phyloP scores from a whole-genome alignment of 192 early-diverging fungal species.

The Allomyces javanicus region DNA sequence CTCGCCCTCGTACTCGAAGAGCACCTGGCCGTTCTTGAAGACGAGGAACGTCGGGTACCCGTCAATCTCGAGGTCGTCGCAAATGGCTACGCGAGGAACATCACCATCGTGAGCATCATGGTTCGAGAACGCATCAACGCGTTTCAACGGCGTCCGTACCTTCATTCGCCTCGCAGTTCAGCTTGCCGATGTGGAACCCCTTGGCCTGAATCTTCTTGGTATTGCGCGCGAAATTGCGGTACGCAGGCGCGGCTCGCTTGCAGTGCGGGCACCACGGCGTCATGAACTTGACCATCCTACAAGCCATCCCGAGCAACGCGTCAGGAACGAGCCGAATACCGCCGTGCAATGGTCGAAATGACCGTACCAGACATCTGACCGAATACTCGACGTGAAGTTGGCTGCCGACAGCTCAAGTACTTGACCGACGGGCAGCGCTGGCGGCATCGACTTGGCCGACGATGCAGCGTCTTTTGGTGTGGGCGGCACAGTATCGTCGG shows the following conservation, averaged over 20 bases:
- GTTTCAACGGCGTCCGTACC: background rate
- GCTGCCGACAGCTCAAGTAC: no score
- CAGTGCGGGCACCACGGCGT: background rate
- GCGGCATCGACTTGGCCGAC: no score
- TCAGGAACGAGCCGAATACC: no score
- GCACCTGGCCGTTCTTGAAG: background rate
- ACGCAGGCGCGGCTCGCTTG: background rate
- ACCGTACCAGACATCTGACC: no score
- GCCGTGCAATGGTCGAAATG: no score
- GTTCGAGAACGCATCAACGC: no score
- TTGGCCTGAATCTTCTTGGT: background rate
- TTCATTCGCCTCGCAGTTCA: background rate
- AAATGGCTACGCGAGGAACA: background rate
- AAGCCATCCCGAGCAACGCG: no score
- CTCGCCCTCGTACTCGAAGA: background rate
- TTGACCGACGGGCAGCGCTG: no score
- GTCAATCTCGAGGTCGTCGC: background rate
- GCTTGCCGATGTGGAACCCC: background rate
- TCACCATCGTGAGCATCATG: no score
- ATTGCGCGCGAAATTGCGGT: background rate
- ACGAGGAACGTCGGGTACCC: background rate
- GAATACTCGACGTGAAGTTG: no score
- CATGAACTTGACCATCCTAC: background rate
- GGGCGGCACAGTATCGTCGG: no score
- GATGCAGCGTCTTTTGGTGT: no score